These are phyloP conservation scores for Dictyostelium brefeldianum DNA, from an alignment of 78 protist genomes.

Conservation along the genomic window DNA sequence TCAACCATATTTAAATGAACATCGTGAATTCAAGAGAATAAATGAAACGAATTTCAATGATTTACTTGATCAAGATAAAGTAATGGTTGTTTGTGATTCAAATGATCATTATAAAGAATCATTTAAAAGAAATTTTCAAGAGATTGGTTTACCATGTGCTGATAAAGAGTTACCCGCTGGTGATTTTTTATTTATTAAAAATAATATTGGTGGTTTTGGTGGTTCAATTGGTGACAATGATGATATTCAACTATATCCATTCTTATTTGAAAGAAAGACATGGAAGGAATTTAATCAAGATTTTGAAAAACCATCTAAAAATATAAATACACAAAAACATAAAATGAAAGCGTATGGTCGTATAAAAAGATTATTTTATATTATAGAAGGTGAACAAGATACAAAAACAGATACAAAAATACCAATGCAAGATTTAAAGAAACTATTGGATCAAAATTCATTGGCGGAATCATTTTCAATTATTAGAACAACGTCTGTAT, in stretches of 20 bases:
- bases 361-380: constrained; percentile 15
- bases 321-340: not conserved
- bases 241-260: constrained; percentile 16
- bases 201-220: not conserved
- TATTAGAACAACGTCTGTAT: constrained; percentile 9
- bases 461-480: constrained; percentile 7
- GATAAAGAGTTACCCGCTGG: not conserved
- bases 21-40: not conserved
- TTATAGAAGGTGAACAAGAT: constrained; percentile 39
- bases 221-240: not conserved
- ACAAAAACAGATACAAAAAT: not conserved
- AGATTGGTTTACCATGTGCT: not conserved
- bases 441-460: not conserved
- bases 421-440: not conserved
- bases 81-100: constrained; percentile 13
- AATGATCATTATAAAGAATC: not conserved
- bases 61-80: not conserved
- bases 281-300: constrained; percentile 10
- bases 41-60: not conserved
- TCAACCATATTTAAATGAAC: not conserved
- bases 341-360: constrained; percentile 12
- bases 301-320: not conserved
- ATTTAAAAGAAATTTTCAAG: constrained; percentile 6
- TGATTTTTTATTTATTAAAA: constrained; percentile 25
- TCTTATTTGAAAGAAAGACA: constrained; percentile 54